Evolutionary conservation across 768 basidiomycete genomes (phyloP), one percentile per base, ranked within the genome.

Genomic region (Kwoniella europaea): DNA sequence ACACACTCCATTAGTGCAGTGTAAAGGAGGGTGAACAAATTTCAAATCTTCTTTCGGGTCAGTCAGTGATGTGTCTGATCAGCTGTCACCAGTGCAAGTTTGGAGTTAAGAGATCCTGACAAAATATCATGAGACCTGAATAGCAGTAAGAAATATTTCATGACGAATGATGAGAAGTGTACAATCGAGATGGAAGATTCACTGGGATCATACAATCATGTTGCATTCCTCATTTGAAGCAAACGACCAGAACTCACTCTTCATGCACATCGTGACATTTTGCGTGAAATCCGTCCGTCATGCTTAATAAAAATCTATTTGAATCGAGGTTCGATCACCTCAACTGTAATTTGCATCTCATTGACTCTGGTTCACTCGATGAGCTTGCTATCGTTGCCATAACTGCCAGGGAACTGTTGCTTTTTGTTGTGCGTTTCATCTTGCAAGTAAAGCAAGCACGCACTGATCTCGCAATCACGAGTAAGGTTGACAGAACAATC

Each of bases 401-500:
- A 5, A 27, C 16, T 59, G n/a, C 16, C 57, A 56, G 55, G 55
- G n/a, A n/a, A n/a, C n/a, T n/a, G n/a, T n/a, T n/a, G 55, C 57
- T 13, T 43, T 20, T 60, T 43, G 41, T 16, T 60, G 42, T 35
- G 35, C 15, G 59, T 60, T 60, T 60, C 59, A 60, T n/a, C 59
- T 60, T 42, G n/a, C 29, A 13, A 50, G 18, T 4, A 10, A 46
- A 46, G 10, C 0, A 46, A 46, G 10, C 44, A 46, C 44, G 44
- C 44, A 46, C 44, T 35, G 57, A 42, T 60, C 35, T 24, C 59
- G 59, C 41, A 24, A 35, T 18, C 12, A 46, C 44, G 16, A 27
- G 27, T 27, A 4, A 27, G 35, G 35, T 35, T 35, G 35, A 35
- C 35, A 50, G 46, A 50, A 50, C 46, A 50, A 50, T 27, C 4